Percentiles rank a stretch among this genome's conserved stretches.
Conservation (phyloP, 331 rosid species). For the Rhamnella rubrinervis region DNA sequence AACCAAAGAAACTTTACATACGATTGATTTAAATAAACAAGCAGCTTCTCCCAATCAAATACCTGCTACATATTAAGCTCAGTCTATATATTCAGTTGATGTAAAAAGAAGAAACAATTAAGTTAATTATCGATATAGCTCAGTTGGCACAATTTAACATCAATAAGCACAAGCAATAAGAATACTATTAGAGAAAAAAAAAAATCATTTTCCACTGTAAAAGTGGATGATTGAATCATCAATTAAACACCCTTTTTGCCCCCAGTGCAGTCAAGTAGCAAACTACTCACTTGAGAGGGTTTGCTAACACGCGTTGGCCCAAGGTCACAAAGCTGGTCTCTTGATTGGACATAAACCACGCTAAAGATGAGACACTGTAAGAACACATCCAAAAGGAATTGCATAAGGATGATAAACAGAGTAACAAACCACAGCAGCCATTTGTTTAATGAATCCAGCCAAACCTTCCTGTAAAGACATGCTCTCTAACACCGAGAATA, state of each 20-base stretch:
- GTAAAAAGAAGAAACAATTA: no score
- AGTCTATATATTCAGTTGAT: no score
- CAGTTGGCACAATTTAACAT: not conserved
- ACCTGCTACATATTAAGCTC: no score
- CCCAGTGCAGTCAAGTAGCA: slow-evolving; percentile 4
- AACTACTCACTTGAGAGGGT: slow-evolving; percentile 85
- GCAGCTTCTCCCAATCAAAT: no score
- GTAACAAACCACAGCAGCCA: slow-evolving; percentile 5
- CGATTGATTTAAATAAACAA: no score
- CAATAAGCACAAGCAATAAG: not conserved
- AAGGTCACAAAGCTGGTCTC: slow-evolving; percentile 98
- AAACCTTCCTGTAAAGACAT: slow-evolving; percentile 98
- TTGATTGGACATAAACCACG: slow-evolving; percentile 99
- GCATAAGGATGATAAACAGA: slow-evolving; percentile 20
- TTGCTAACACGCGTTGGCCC: slow-evolving; percentile 90
- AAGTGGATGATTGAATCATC: not conserved
- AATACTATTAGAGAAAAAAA: not conserved
- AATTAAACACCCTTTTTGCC: not conserved
- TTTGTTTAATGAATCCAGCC: slow-evolving; percentile 25
- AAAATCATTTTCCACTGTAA: no score
- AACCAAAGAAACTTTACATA: no score
- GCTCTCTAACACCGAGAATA: slow-evolving; percentile 95
- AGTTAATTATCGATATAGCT: no score
- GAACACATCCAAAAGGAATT: slow-evolving; percentile 20
- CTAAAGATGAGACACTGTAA: slow-evolving; percentile 98